Base-by-base conservation (phyloP, 176 grass and related monocot species). In the Pontederia paniculata region DNA sequence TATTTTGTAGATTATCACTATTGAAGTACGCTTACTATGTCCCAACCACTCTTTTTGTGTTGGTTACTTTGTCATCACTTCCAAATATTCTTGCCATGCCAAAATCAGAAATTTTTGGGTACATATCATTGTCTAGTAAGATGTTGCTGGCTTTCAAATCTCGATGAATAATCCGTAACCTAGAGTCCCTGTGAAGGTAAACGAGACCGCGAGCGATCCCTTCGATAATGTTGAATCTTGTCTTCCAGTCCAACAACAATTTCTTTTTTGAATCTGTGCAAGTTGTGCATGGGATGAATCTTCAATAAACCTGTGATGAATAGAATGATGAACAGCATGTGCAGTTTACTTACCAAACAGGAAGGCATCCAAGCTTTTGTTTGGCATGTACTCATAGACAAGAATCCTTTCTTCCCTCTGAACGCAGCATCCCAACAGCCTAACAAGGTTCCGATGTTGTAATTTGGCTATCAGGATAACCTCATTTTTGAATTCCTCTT, bases 401-500 rank as follows among this genome's bases (percentile, higher is more conserved):
- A 78, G 50, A 25, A 78, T 44, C 44, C 15, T 72, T 22, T 78
- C 76, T 45, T 72, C 67, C 23, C 52, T 45, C 17, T 78, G 51
- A 57, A 78, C 52, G 52, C 76, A 78, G 53, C 68, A 78, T 17
- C 76, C 76, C 44, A 78, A 46, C 48, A 78, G 52, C 41, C 68
- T 78, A 22, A 78, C 76, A 10, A 78, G 76, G 60, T 78, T 78
- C 16, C 76, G 53, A 53, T 78, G 76, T 9, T 78, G 76, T 46
- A 78, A 52, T 53, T 78, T 66, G 21, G 76, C 76, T 10, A 78
- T 78, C 14, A 78, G 67, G 45, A 78, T 78, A 14, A 78, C 60
- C 57, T 78, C 76, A 45, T 78, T 78, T 50, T 72, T 78, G 67
- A 78, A 78, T 57, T 78, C 76, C 21, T 66, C 68, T 44, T 58